Conservation (phyloP, 352 stramenopile genomes). For the Phytophthora rubi region DNA sequence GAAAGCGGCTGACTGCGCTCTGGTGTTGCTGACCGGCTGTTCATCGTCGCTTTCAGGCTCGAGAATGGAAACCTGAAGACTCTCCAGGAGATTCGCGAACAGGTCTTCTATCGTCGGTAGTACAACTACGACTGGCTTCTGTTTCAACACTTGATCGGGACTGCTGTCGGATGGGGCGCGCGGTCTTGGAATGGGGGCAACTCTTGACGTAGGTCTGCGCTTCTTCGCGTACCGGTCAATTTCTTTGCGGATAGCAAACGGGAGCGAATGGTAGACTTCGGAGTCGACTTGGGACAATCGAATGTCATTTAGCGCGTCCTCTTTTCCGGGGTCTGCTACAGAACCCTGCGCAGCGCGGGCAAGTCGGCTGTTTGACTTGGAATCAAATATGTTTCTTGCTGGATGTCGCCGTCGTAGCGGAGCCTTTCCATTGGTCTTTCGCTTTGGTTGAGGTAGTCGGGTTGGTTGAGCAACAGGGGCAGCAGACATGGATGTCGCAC, state of each 20-base stretch:
- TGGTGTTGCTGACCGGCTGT: not conserved
- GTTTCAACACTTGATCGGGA: constrained; percentile 16
- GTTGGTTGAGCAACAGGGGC: constrained; percentile 3
- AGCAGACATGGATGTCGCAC: not conserved
- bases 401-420: constrained; percentile 27
- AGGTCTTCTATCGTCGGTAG: constrained; percentile 67
- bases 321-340: constrained; percentile 8
- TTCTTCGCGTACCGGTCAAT: constrained; percentile 74
- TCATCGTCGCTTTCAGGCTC: constrained; percentile 6
- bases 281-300: constrained; percentile 81
- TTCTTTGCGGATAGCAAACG: constrained; percentile 69
- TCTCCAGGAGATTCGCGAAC: constrained; percentile 40
- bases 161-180: constrained; percentile 1
- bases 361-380: constrained; percentile 28
- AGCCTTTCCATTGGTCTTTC: constrained; percentile 40
- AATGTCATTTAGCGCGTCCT: constrained; percentile 66
- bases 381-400: constrained; percentile 46
- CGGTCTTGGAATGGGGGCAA: constrained; percentile 19
- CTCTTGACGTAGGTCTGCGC: constrained; percentile 25
- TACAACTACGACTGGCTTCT: constrained; percentile 3
- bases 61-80: constrained; percentile 14
- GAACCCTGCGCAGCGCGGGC: constrained; percentile 7
- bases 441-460: constrained; percentile 17
- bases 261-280: constrained; percentile 77
- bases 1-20: constrained; percentile 44